Evolutionary conservation across 2,329 filamentous ascomycete genomes (phyloP), one percentile per base, ranked within the genome.

Genomic region (Penicillium sp.): DNA sequence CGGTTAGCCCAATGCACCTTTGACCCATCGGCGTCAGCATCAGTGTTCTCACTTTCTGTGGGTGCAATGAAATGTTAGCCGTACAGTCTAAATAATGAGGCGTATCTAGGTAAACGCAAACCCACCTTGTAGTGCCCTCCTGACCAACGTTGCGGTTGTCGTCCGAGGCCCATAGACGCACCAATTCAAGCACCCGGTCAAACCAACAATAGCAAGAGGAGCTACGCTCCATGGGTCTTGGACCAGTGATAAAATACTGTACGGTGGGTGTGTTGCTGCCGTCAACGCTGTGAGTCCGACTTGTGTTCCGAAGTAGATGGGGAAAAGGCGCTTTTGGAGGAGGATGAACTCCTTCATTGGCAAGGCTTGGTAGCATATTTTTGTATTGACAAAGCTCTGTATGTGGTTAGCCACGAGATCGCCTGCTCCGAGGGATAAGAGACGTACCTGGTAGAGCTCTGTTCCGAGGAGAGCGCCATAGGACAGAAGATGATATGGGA

Each of bases 311-410:
- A 78, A 78, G 49, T 79, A 78, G 1, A 72, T 59, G 0, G 76
- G 76, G 50, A 78, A 79, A 0, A 78, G 49, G 3, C 67, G 69
- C 55, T 75, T 78, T 49, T 78, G 75, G 3, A 79, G 64, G 1
- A 55, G 64, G 8, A 73, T 74, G 52, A 79, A 79, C 1, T 73
- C 65, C 1, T 71, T 67, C 49, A 68, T 68, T 0, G 76, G 72
- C 6, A 78, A 71, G 6, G 62, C 64, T 49, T 64, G 64, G 57
- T 71, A 73, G 23, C 73, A 69, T 19, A 79, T 60, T 60, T 77
- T 79, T 1, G 75, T 76, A 53, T 77, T 73, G 38, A 77, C 57
- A 51, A 79, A 77, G 59, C 64, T 76, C 62, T 78, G 66, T 5
- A 8, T 21, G 0, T 25, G 10, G 17, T 27, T 39, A 21, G 15